Percentiles rank a stretch among this genome's conserved stretches.
phyloP scores from a whole-genome alignment of 805 yeast species.

The Priceomyces carsonii region DNA sequence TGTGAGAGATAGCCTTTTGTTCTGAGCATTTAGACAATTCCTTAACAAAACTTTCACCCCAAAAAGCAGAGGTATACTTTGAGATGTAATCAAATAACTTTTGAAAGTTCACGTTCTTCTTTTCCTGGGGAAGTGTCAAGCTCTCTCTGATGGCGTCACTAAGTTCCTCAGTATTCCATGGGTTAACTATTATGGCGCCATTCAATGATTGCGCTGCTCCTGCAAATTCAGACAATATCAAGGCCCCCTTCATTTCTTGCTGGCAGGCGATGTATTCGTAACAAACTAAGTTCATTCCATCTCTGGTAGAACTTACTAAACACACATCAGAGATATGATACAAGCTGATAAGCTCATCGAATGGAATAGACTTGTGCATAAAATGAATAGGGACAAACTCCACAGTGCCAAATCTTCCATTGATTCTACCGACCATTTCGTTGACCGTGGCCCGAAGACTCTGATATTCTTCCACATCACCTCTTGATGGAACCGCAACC shows the following conservation, averaged over 20 bases:
- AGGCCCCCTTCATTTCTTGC: constrained; percentile 77
- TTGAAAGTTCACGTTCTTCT: constrained; percentile 73
- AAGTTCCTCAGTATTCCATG: constrained; percentile 97
- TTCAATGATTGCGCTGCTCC: constrained; percentile 99
- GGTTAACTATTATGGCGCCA: constrained; percentile 92
- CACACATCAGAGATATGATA: constrained; percentile 89
- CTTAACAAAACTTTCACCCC: constrained; percentile 96
- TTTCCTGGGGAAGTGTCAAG: constrained; percentile 80
- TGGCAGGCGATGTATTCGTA: constrained; percentile 98
- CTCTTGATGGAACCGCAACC: constrained; percentile 96
- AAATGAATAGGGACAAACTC: constrained; percentile 98
- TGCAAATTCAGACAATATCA: constrained; percentile 91
- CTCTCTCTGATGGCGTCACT: constrained; percentile 85
- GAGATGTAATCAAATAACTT: constrained; percentile 84
- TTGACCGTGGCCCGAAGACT: constrained; percentile 90
- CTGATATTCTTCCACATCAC: constrained; percentile 98
- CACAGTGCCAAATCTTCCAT: constrained; percentile 93
- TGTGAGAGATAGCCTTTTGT: constrained; percentile 4
- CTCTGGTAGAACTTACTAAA: constrained; percentile 90
- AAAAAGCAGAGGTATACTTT: constrained; percentile 91
- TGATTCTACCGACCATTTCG: constrained; percentile 94
- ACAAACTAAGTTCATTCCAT: constrained; percentile 96
- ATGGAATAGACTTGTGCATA: constrained; percentile 88
- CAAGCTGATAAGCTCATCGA: constrained; percentile 86
- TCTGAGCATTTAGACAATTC: constrained; percentile 57